These are phyloP conservation scores for Nannochloropsis granulata DNA, from an alignment of 108 stramenopile genomes.

Conservation along the genomic window DNA sequence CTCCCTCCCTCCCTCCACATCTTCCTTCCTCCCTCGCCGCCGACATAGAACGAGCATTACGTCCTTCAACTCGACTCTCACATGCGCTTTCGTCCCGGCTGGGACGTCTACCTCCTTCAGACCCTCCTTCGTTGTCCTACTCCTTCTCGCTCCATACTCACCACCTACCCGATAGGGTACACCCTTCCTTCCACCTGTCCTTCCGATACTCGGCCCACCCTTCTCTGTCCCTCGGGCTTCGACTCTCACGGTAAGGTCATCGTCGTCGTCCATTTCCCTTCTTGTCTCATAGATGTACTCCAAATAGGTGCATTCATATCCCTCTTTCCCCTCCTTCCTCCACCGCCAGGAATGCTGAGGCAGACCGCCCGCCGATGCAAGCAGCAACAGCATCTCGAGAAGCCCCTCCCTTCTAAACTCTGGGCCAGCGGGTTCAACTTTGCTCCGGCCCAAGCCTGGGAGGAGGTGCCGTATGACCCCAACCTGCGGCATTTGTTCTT, in stretches of 20 bases:
- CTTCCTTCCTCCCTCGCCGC: no score
- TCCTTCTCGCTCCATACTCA: conserved; percentile 36
- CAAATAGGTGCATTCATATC: no score
- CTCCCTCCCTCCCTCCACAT: no score
- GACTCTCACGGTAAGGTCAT: neutral
- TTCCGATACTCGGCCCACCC: conserved; percentile 23
- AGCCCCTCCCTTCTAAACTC: conserved; percentile 61
- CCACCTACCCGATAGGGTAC: conserved; percentile 64
- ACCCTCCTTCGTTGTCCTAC: conserved; percentile 11
- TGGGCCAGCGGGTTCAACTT: conserved; percentile 78
- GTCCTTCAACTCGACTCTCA: conserved; percentile 79
- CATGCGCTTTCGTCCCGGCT: conserved; percentile 41
- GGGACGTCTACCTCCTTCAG: conserved; percentile 19
- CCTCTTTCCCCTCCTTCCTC: conserved; percentile 23
- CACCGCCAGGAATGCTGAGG: conserved; percentile 45
- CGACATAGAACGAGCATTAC: conserved; percentile 48
- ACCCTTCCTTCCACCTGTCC: conserved; percentile 41
- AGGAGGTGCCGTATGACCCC: conserved; percentile 57
- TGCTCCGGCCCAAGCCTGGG: conserved; percentile 25
- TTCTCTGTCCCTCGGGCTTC: conserved; percentile 20
- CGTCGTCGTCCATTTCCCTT: no score
- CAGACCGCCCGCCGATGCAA: conserved; percentile 3
- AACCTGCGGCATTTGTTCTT: conserved; percentile 56
- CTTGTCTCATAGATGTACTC: no score
- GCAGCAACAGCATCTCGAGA: neutral